Evolutionary conservation across 768 basidiomycete genomes (phyloP).

Genomic region (Xerocomus brunneocitrinus): DNA sequence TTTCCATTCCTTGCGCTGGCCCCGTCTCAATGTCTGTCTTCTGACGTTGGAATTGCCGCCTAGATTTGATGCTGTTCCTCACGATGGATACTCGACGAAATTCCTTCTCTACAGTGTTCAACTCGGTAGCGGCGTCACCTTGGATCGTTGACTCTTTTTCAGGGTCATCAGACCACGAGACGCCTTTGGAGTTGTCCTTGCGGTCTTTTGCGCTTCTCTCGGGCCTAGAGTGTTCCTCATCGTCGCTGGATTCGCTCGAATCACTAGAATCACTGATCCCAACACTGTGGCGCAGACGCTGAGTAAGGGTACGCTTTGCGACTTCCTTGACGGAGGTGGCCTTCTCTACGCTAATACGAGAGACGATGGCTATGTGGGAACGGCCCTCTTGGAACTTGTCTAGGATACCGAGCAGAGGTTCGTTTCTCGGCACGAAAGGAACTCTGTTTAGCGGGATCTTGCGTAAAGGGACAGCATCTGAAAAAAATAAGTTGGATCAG

Average conservation of each 20-base stretch:
- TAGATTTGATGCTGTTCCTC: slow-evolving; percentile 14
- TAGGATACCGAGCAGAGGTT: slow-evolving; percentile 77
- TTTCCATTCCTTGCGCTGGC: slow-evolving; percentile 9
- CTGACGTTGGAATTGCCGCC: slow-evolving; percentile 9
- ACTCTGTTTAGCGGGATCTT: slow-evolving; percentile 84
- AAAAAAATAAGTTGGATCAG: not conserved
- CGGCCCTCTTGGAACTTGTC: slow-evolving; percentile 89
- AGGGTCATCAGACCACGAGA: slow-evolving; percentile 32
- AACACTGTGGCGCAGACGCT: slow-evolving; percentile 70
- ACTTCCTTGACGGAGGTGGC: slow-evolving; percentile 80
- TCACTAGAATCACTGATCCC: slow-evolving; percentile 66
- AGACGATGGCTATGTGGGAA: slow-evolving; percentile 90
- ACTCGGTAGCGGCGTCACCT: slow-evolving; percentile 20
- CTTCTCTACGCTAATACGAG: slow-evolving; percentile 67
- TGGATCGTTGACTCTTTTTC: slow-evolving; percentile 30
- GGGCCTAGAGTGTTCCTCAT: slow-evolving; percentile 28
- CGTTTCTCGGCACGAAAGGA: slow-evolving; percentile 81
- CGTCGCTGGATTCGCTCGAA: slow-evolving; percentile 44
- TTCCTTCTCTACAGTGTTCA: slow-evolving; percentile 14
- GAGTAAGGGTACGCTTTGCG: slow-evolving; percentile 75
- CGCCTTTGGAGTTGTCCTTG: slow-evolving; percentile 25
- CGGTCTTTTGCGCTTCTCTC: slow-evolving; percentile 12
- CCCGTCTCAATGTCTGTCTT: slow-evolving; percentile 26
- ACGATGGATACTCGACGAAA: slow-evolving; percentile 5
- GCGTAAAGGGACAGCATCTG: slow-evolving; percentile 79